phyloP scores from a whole-genome alignment of 2,329 filamentous ascomycete species.

The Rhynchosporium graminicola region DNA sequence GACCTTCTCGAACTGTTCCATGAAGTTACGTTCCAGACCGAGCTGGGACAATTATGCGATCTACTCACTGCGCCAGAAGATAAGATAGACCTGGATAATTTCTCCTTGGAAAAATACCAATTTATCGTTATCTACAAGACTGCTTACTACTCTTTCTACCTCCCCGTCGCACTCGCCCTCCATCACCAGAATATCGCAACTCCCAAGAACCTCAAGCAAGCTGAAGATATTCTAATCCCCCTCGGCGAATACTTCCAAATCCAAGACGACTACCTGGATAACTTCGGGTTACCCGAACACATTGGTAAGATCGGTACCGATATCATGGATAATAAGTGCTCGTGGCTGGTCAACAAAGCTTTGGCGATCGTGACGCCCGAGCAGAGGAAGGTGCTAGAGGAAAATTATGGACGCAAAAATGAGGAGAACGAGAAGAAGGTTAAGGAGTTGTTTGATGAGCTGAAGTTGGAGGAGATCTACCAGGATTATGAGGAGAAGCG shows the following conservation, averaged over 20 bases:
- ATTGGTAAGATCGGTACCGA: slow-evolving; percentile 99
- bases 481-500: slow-evolving; percentile 86
- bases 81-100: slow-evolving; percentile 88
- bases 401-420: slow-evolving; percentile 94
- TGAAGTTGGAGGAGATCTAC: slow-evolving; percentile 82
- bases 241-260: slow-evolving; percentile 99
- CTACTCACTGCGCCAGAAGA: slow-evolving; percentile 95
- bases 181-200: slow-evolving; percentile 84
- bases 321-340: slow-evolving; percentile 99
- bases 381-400: slow-evolving; percentile 84
- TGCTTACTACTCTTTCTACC: slow-evolving; percentile 98
- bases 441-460: slow-evolving; percentile 85
- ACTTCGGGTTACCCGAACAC: slow-evolving; percentile 87
- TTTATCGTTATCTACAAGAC: slow-evolving; percentile 99
- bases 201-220: slow-evolving; percentile 83
- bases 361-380: slow-evolving; percentile 76
- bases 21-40: slow-evolving; percentile 89
- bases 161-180: slow-evolving; percentile 89
- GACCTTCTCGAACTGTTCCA: slow-evolving; percentile 96
- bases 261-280: slow-evolving; percentile 98
- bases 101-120: slow-evolving; percentile 90
- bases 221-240: slow-evolving; percentile 89
- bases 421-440: slow-evolving; percentile 77
- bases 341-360: slow-evolving; percentile 96
- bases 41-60: slow-evolving; percentile 92